phyloP scores from a whole-genome alignment of 495 filamentous ascomycete species.

The Podospora bellae-mahoneyi region DNA sequence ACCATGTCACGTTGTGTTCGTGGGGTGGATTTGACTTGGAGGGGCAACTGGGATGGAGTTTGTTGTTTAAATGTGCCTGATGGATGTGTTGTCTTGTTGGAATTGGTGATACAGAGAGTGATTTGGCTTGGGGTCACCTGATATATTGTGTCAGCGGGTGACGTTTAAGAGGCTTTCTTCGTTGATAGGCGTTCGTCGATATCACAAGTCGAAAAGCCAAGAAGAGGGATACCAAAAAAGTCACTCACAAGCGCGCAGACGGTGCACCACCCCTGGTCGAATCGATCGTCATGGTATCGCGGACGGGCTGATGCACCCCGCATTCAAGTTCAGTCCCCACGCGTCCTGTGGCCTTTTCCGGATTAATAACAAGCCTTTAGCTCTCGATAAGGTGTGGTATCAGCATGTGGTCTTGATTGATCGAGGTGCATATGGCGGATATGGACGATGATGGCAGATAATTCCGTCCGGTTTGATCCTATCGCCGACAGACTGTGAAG shows the following conservation, averaged over 20 bases:
- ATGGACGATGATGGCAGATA: background rate
- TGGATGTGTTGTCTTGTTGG: background rate
- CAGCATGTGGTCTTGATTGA: background rate
- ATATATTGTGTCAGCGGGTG: conserved; percentile 7
- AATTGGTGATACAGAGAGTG: background rate
- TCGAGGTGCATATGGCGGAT: background rate
- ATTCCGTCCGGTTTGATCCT: background rate
- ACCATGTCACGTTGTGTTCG: background rate
- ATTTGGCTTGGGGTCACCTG: conserved; percentile 1
- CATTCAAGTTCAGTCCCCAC: background rate
- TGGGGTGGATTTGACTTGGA: background rate
- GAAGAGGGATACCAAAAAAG: background rate
- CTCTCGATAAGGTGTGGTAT: background rate
- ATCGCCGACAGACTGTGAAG: background rate
- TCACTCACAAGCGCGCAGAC: background rate
- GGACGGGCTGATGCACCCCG: conserved; percentile 7
- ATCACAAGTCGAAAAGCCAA: background rate
- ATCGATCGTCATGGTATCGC: conserved; percentile 7
- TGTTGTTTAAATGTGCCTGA: background rate
- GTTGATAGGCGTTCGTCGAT: background rate
- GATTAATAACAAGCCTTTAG: conserved; percentile 2
- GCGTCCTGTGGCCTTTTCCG: conserved; percentile 6
- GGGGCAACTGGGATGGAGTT: background rate
- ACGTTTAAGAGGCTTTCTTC: background rate
- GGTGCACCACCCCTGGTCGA: conserved; percentile 4